Conservation (phyloP, 768 basidiomycete species). For the Suillus subaureus region DNA sequence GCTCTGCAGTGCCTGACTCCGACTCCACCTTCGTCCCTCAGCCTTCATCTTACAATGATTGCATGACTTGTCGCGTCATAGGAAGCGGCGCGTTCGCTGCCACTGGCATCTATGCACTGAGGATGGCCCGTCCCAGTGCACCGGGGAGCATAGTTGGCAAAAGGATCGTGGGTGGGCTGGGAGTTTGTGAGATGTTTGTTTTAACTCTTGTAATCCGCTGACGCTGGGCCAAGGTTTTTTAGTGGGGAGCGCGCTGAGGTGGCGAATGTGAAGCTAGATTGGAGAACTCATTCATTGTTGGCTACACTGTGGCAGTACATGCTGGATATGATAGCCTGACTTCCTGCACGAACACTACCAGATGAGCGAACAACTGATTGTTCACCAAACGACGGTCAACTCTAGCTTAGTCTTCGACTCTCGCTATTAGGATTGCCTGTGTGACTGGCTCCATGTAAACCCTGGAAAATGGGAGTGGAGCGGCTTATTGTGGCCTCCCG, state of each 20-base stretch:
- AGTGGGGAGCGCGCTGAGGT: slow-evolving; percentile 31
- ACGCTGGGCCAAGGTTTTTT: slow-evolving; percentile 27
- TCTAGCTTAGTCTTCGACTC: neutral
- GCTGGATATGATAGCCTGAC: neutral
- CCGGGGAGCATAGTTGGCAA: slow-evolving; percentile 66
- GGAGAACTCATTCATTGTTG: neutral
- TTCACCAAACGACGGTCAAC: neutral
- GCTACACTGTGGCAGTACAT: neutral
- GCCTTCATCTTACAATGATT: slow-evolving; percentile 44
- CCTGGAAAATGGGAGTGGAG: neutral
- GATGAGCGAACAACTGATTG: neutral
- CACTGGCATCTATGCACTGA: slow-evolving; percentile 68
- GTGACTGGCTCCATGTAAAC: neutral
- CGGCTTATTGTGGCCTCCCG: neutral
- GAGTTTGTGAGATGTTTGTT: slow-evolving; percentile 51
- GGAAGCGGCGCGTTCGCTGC: slow-evolving; percentile 65
- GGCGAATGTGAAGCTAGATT: slow-evolving; percentile 21
- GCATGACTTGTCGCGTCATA: slow-evolving; percentile 69
- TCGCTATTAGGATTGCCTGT: neutral
- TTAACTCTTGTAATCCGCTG: slow-evolving; percentile 9
- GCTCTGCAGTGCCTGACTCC: neutral
- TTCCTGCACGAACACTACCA: neutral
- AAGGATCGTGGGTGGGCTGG: slow-evolving; percentile 60
- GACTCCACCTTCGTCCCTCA: neutral
- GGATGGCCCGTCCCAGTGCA: slow-evolving; percentile 61